These are phyloP conservation scores for Scedosporium apiospermum DNA, from an alignment of 2,329 filamentous ascomycete genomes.

Conservation along the genomic window DNA sequence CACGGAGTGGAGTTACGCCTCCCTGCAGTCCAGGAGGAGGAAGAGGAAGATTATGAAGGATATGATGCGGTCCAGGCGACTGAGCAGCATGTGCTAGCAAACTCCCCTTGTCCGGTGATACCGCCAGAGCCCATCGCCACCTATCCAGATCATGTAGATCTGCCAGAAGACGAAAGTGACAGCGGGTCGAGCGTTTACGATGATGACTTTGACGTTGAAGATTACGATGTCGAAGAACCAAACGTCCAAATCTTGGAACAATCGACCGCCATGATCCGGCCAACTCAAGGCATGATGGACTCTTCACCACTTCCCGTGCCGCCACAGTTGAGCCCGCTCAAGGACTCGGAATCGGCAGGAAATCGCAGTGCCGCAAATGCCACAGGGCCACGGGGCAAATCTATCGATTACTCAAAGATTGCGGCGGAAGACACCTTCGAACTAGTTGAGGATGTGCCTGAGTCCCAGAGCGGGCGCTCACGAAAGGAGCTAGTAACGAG, in stretches of 20 bases:
- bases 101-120: not conserved
- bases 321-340: conserved; percentile 40
- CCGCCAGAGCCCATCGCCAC: not conserved
- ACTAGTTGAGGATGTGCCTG: conserved; percentile 19
- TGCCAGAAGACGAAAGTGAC: conserved; percentile 21
- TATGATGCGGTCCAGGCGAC: conserved; percentile 11
- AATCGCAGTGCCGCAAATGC: conserved; percentile 26
- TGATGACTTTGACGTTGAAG: conserved; percentile 29
- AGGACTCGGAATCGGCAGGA: conserved; percentile 39
- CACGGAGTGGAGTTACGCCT: conserved; percentile 25
- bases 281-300: conserved; percentile 18
- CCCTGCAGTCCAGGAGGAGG: conserved; percentile 38
- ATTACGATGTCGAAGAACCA: conserved; percentile 30
- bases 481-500: not conserved
- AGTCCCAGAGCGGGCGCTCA: not conserved
- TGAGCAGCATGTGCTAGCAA: not conserved
- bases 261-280: conserved; percentile 21
- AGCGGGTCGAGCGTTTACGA: conserved; percentile 32
- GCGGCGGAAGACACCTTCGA: conserved; percentile 39
- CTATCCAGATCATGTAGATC: not conserved
- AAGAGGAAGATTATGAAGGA: conserved; percentile 17
- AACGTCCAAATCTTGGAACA: conserved; percentile 36
- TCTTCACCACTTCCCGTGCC: conserved; percentile 37
- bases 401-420: conserved; percentile 34
- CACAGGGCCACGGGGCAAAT: conserved; percentile 13